A percentile compares a stretch with the other conserved stretches of the same genome.
These are phyloP conservation scores for Pseudofabraea citricarpa DNA, from an alignment of 2,329 filamentous ascomycete species.

Conservation along the genomic window DNA sequence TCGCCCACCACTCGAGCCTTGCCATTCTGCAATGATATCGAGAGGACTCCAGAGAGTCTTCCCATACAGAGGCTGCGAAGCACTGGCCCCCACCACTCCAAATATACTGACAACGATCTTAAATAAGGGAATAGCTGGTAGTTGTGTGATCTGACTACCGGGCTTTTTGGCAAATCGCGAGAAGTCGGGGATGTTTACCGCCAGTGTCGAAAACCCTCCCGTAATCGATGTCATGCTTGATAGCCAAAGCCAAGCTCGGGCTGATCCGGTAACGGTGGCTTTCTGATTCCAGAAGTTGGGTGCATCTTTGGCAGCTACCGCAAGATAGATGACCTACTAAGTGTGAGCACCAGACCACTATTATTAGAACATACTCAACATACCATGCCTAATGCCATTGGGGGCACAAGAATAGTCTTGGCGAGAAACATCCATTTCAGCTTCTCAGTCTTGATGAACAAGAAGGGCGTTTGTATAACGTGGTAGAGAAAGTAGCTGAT, in stretches of 20 bases:
- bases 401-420: slow-evolving; percentile 31
- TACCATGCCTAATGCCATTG: slow-evolving; percentile 8
- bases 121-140: slow-evolving; percentile 13
- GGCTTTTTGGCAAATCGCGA: slow-evolving; percentile 16
- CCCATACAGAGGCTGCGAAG: slow-evolving; percentile 18
- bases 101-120: slow-evolving; percentile 15
- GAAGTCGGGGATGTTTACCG: slow-evolving; percentile 23
- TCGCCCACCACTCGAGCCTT: slow-evolving; percentile 17
- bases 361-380: slow-evolving; percentile 4
- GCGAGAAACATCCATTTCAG: slow-evolving; percentile 46
- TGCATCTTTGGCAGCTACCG: slow-evolving; percentile 4
- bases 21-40: slow-evolving; percentile 13
- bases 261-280: slow-evolving; percentile 3
- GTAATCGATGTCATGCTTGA: slow-evolving; percentile 11
- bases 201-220: slow-evolving; percentile 14
- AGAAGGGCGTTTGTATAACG: slow-evolving; percentile 23
- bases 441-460: slow-evolving; percentile 41
- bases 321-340: too few species aligned
- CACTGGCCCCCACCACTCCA: slow-evolving; percentile 15
- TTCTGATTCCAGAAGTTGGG: slow-evolving; percentile 8
- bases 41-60: slow-evolving; percentile 20
- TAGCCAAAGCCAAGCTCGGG: slow-evolving; percentile 10
- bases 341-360: too few species aligned
- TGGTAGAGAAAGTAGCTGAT: slow-evolving; percentile 42
- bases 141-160: slow-evolving; percentile 9